A percentile compares a stretch with the other conserved stretches of the same genome.
Conservation (phyloP, 768 basidiomycete species). For the Suillus occidentalis region DNA sequence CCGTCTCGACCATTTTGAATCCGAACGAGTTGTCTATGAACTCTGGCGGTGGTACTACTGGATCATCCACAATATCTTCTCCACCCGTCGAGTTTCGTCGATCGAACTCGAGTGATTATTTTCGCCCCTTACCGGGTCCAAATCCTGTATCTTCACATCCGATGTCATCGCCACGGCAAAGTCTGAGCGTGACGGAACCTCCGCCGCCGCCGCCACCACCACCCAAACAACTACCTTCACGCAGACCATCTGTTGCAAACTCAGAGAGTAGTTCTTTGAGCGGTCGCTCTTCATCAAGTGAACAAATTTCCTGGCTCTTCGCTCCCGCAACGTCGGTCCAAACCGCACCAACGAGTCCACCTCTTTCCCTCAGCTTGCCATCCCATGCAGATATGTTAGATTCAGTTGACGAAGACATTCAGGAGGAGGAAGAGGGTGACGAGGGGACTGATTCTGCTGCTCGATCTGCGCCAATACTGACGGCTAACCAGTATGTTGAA, state of each 20-base stretch:
- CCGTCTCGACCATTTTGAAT: constrained; percentile 22
- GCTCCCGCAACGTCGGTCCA: constrained; percentile 21
- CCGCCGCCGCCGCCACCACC: not conserved
- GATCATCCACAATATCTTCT: constrained; percentile 7
- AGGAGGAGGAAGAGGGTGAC: constrained; percentile 17
- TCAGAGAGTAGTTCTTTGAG: constrained; percentile 23
- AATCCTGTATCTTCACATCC: constrained; percentile 13
- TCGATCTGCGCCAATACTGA: constrained; percentile 15
- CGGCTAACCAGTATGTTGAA: constrained; percentile 52
- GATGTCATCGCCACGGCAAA: constrained; percentile 16
- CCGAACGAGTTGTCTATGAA: constrained; percentile 7
- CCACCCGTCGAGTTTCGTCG: constrained; percentile 15
- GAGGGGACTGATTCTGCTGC: constrained; percentile 12
- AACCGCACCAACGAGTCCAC: constrained; percentile 24
- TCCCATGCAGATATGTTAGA: constrained; percentile 16
- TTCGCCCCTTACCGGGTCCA: constrained; percentile 13
- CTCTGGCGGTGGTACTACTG: constrained; percentile 4
- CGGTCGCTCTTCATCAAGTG: constrained; percentile 14
- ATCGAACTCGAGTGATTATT: not conserved
- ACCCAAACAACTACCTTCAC: constrained; percentile 17
- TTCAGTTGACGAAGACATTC: constrained; percentile 10
- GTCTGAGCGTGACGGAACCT: constrained; percentile 14
- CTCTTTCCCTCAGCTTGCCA: constrained; percentile 19
- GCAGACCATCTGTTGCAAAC: constrained; percentile 23
- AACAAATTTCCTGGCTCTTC: constrained; percentile 14